Evolutionary conservation across 441 rosid species (phyloP).

Genomic region (Populus tomentosa): DNA sequence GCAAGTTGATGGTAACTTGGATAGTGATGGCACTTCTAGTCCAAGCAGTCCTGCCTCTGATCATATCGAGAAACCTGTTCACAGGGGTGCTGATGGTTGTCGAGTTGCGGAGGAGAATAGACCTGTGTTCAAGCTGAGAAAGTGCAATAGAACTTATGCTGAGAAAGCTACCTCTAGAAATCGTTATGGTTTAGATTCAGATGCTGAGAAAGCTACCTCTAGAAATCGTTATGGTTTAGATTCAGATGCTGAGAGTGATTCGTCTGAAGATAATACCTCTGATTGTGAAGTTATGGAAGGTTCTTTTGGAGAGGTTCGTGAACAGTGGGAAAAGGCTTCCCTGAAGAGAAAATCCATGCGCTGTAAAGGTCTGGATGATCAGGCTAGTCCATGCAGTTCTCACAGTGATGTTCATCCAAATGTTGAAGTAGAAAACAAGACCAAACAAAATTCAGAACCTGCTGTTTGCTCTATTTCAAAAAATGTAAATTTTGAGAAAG

Average conservation of each 20-base stretch:
- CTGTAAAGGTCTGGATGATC: conserved; percentile 29
- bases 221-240: conserved; percentile 47
- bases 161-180: conserved; percentile 28
- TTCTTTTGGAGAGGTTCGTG: conserved; percentile 42
- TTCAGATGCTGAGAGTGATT: conserved; percentile 36
- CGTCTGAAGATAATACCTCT: conserved; percentile 47
- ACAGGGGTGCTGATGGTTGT: conserved; percentile 40
- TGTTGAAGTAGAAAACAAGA: conserved; percentile 19
- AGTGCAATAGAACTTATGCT: conserved; percentile 31
- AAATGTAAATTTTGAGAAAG: conserved; percentile 17
- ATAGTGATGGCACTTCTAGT: conserved; percentile 32
- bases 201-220: conserved; percentile 23
- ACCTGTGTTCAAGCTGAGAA: conserved; percentile 37
- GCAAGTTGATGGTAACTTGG: conserved; percentile 22
- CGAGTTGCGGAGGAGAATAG: conserved; percentile 33
- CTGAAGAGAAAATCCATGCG: conserved; percentile 35
- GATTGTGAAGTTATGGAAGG: conserved; percentile 77
- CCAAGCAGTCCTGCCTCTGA: conserved; percentile 28
- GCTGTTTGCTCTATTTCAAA: conserved; percentile 20
- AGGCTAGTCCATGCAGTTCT: conserved; percentile 30
- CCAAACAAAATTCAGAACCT: conserved; percentile 19
- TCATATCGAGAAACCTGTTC: conserved; percentile 15
- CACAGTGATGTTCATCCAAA: conserved; percentile 19
- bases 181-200: conserved; percentile 44
- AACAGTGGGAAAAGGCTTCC: conserved; percentile 61